phyloP scores from a whole-genome alignment of 1,284 basidiomycete species.

The Marasmius fiardii region DNA sequence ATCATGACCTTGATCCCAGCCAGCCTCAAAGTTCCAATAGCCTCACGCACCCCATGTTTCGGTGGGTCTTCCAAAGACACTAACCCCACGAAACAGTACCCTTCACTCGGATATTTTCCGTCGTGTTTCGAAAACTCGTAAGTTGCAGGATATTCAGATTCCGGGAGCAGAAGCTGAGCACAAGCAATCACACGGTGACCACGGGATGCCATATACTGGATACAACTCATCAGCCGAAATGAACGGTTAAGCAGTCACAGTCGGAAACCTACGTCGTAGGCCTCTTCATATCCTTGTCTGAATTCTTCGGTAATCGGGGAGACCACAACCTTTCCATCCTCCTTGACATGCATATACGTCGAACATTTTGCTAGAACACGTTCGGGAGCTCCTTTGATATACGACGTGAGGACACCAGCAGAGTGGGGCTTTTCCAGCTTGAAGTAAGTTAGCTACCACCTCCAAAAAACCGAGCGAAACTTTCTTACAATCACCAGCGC shows the following conservation, averaged over 20 bases:
- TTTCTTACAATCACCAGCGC: constrained; percentile 58
- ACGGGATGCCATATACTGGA: constrained; percentile 67
- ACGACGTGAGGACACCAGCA: constrained; percentile 44
- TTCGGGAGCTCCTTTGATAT: constrained; percentile 69
- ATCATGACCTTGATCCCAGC: constrained; percentile 75
- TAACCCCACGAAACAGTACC: constrained; percentile 61
- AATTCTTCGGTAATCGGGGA: constrained; percentile 57
- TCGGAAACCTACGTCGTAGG: constrained; percentile 47
- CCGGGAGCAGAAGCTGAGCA: constrained; percentile 53
- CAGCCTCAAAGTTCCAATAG: constrained; percentile 62
- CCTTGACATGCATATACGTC: constrained; percentile 41
- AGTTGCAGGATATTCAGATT: constrained; percentile 40
- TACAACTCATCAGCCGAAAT: constrained; percentile 3
- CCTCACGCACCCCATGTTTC: constrained; percentile 67
- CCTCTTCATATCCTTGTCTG: constrained; percentile 48
- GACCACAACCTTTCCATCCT: constrained; percentile 39
- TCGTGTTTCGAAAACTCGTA: constrained; percentile 55
- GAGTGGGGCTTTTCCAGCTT: constrained; percentile 54
- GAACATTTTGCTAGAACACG: constrained; percentile 62
- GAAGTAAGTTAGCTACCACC: background rate
- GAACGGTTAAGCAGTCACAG: background rate
- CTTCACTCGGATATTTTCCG: constrained; percentile 47
- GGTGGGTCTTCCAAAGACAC: constrained; percentile 69
- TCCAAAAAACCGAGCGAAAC: background rate
- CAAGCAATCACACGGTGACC: constrained; percentile 71